Evolutionary conservation across 495 filamentous ascomycete species (phyloP), one percentile per base, ranked within the genome.

Genomic region (Annulohypoxylon bovei): DNA sequence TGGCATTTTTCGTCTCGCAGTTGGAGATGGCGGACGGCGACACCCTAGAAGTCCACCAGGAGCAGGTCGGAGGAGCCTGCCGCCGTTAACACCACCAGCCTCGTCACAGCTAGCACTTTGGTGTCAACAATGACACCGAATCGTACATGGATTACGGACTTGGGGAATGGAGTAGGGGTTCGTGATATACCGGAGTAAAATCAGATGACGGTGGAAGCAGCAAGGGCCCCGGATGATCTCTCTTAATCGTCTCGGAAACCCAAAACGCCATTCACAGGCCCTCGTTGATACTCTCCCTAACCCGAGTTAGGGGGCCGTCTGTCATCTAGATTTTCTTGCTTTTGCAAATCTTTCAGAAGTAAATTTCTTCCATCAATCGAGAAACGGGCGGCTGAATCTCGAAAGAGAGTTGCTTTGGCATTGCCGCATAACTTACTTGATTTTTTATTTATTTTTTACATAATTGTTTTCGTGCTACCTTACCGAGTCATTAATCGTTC

Each of bases 21-120:
- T 89, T 99, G 47, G 95, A 98, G 33, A 98, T 99, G 95, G 84
- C 89, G 71, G 96, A 99, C 70, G 95, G 96, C 14, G 96, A 99
- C 75, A 96, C 92, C 1, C 88, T 99, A 7, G 96, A 99, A 76
- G 96, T 99, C 25, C 96, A 98, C 81, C 96, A 98, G 74, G 96
- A 99, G 78, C 96, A 99, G 78, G 97, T 98, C 61, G 96, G 95
- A 61, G 92, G 70, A 22, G 28, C 55, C 4, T 65, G 90, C 35
- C 85, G 77, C 70, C 81, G 62, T 70, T 78, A 49, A 74, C 18
- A 32, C 50, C 11, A n/a, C 60, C 60, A 61, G 4, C 23, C 28
- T 32, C n/a, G n/a, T n/a, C 32, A 27, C 20, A 16, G 27, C 20
- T 56, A 7, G 18, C 35, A 11, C 6, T 14, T 16, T 25, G 33